A percentile compares a stretch with the other conserved stretches of the same genome.
Evolutionary conservation across 257 asterid genomes (phyloP).

Genomic region (Fraxinus anomala): DNA sequence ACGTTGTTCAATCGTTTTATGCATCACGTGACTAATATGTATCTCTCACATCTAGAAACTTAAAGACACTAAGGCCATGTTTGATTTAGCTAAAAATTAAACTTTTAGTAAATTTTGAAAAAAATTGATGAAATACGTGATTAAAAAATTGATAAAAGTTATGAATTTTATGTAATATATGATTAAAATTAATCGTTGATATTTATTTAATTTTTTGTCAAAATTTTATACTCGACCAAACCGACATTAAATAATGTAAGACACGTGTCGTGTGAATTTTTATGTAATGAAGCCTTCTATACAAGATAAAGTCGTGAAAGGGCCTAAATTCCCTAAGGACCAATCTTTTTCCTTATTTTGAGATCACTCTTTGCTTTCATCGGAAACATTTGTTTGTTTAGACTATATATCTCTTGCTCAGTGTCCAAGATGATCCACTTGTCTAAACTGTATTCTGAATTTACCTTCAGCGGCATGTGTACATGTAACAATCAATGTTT

Average conservation of each 20-base stretch:
- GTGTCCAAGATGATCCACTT: slow-evolving; percentile 31
- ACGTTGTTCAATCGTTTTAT: neutral
- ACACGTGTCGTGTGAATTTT: neutral
- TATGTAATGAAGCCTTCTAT: neutral
- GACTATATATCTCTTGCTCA: slow-evolving; percentile 30
- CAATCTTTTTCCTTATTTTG: neutral
- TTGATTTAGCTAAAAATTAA: too few species aligned
- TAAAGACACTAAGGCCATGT: too few species aligned
- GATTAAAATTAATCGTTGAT: too few species aligned
- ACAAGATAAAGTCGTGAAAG: neutral
- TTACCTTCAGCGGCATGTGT: slow-evolving; percentile 2
- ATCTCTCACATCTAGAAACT: neutral
- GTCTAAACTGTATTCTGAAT: neutral
- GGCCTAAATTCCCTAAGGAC: slow-evolving; percentile 1
- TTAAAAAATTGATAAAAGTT: too few species aligned
- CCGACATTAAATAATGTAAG: too few species aligned
- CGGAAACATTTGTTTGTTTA: neutral
- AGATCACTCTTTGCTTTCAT: neutral
- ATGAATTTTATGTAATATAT: too few species aligned
- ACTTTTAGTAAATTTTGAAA: too few species aligned
- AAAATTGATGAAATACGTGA: too few species aligned
- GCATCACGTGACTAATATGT: neutral
- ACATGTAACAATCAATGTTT: neutral
- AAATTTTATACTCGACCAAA: too few species aligned
- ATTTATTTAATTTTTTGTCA: too few species aligned